A percentile compares a stretch with the other conserved stretches of the same genome.
Conservation (phyloP, 1,284 basidiomycete species). For the Trametes hirsuta region DNA sequence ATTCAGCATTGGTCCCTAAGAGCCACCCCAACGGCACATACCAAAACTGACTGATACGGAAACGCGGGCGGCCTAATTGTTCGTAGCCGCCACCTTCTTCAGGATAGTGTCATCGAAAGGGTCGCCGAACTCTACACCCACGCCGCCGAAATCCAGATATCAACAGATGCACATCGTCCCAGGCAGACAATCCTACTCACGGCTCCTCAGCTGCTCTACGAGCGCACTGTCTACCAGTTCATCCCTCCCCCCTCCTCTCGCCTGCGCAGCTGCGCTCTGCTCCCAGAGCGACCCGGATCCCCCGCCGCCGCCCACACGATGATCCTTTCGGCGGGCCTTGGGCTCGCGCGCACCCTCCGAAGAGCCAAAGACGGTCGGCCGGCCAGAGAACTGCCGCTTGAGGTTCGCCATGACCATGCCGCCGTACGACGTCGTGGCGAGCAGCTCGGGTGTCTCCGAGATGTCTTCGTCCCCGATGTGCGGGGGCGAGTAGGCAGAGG, state of each 20-base stretch:
- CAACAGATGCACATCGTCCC: neutral
- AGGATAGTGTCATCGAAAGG: slow-evolving; percentile 45
- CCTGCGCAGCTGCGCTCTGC: slow-evolving; percentile 30
- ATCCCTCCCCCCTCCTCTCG: slow-evolving; percentile 34
- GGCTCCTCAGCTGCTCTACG: slow-evolving; percentile 43
- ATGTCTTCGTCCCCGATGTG: neutral
- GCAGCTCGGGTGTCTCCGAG: neutral
- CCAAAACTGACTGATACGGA: neutral
- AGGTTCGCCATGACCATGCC: neutral
- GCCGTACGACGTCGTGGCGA: neutral
- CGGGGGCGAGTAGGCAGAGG: slow-evolving; percentile 8
- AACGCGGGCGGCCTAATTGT: slow-evolving; percentile 2
- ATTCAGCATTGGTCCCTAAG: neutral
- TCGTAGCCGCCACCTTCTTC: slow-evolving; percentile 28
- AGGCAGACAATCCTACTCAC: slow-evolving; percentile 31
- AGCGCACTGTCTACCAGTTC: slow-evolving; percentile 45
- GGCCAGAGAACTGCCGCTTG: neutral
- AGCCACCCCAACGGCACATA: neutral
- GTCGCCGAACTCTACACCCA: slow-evolving; percentile 46
- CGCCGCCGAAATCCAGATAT: neutral
- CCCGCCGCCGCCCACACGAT: slow-evolving; percentile 32
- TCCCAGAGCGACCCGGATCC: slow-evolving; percentile 24
- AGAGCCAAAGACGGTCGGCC: neutral
- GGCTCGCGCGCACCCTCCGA: slow-evolving; percentile 37
- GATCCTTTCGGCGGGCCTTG: slow-evolving; percentile 47